Conservation (phyloP, 192 early-diverging fungal genomes). For the Coemansia interrupta region DNA sequence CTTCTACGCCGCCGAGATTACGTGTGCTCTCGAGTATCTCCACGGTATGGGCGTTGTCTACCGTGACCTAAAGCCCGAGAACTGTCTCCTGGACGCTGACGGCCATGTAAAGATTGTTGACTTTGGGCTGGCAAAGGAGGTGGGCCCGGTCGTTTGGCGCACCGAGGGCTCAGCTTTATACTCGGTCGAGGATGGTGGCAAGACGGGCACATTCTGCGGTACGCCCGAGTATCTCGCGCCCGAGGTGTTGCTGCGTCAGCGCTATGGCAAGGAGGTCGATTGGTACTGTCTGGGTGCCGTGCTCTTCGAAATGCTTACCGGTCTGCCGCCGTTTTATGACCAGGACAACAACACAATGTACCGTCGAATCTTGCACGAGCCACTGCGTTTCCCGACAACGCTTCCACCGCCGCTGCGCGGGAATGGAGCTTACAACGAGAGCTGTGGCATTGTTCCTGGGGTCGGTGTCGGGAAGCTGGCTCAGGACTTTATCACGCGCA, state of each 20-base stretch:
- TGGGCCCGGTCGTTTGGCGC: constrained; percentile 64
- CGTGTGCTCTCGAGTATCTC: constrained; percentile 64
- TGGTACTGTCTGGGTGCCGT: constrained; percentile 76
- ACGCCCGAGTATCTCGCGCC: constrained; percentile 74
- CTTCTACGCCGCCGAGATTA: constrained; percentile 61
- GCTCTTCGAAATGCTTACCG: constrained; percentile 64
- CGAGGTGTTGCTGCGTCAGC: constrained; percentile 62
- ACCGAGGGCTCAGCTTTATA: constrained; percentile 63
- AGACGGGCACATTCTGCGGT: constrained; percentile 73
- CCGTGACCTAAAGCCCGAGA: constrained; percentile 77
- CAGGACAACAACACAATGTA: constrained; percentile 53
- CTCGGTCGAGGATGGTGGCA: constrained; percentile 56
- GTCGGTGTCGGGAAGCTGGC: constrained; percentile 22
- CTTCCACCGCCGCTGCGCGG: constrained; percentile 32
- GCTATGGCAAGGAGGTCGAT: constrained; percentile 67
- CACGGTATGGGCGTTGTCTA: constrained; percentile 92
- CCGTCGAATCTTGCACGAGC: constrained; percentile 40
- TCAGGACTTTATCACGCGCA: constrained; percentile 51
- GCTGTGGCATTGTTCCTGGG: constrained; percentile 15
- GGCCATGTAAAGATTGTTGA: constrained; percentile 91
- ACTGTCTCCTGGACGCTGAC: constrained; percentile 74
- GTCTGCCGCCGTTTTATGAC: constrained; percentile 63
- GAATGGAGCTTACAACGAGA: constrained; percentile 30
- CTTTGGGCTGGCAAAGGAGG: constrained; percentile 88
- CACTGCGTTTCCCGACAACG: constrained; percentile 35